phyloP scores from a whole-genome alignment of 2,329 filamentous ascomycete genomes.

The Canariomyces notabilis region DNA sequence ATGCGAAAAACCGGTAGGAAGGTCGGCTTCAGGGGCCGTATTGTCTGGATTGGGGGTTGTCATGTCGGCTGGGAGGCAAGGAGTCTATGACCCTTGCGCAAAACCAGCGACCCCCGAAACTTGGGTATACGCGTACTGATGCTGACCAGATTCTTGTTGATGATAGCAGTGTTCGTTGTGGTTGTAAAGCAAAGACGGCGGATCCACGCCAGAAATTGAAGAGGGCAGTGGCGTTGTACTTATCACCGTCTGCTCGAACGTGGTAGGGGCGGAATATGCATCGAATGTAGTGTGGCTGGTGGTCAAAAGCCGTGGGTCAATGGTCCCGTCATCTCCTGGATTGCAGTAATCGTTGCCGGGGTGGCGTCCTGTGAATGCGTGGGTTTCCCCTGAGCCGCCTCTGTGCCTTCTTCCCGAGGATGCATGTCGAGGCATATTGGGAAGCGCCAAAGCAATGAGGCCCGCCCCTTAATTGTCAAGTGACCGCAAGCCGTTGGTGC shows the following conservation, averaged over 20 bases:
- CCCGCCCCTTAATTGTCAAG: not conserved
- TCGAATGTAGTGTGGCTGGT: not conserved
- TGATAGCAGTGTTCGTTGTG: not conserved
- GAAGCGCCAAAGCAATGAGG: not conserved
- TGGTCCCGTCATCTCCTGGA: conserved; percentile 4
- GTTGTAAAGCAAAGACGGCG: not conserved
- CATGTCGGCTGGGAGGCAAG: conserved; percentile 11
- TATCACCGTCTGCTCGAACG: too few relatives aligned
- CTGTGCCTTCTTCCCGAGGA: not conserved
- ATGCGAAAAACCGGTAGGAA: not conserved
- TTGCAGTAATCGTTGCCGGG: conserved; percentile 1
- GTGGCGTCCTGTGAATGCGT: not conserved
- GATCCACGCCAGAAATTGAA: not conserved
- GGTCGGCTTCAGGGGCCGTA: not conserved
- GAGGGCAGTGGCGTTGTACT: not conserved
- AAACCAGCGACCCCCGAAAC: not conserved
- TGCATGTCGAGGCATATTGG: conserved; percentile 5
- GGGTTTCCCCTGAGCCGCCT: conserved; percentile 5
- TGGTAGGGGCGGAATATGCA: not conserved
- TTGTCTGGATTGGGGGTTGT: not conserved
- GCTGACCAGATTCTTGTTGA: not conserved
- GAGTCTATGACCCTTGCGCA: conserved; percentile 3
- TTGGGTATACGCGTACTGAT: not conserved
- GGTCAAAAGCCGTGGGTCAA: conserved; percentile 11
- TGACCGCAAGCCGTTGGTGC: not conserved